Base-by-base conservation (phyloP, 2,329 filamentous ascomycete genomes). In the Leptographium flavum region DNA sequence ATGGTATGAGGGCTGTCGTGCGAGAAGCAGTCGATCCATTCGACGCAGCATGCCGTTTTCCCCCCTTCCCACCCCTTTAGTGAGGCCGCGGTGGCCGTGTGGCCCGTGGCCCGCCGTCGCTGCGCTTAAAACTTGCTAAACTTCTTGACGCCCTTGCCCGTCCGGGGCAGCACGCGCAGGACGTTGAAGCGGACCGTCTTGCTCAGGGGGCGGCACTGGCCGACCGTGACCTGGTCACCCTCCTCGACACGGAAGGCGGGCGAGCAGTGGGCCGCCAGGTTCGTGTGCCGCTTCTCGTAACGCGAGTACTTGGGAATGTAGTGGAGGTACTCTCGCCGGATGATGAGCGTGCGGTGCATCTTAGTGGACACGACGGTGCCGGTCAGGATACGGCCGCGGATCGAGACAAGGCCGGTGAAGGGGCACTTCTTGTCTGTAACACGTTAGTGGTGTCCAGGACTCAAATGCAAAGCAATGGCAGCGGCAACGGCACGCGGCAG, bases 151-250 rank as follows among this genome's bases (percentile, higher is more conserved):
- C 79, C 73, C 83, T 95, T 95, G 73, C 88, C 87, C 62, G 87
- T 94, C 74, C 88, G 82, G 72, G 90, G 90, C 63, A 96, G 84
- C 62, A 98, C 92, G 65, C 92, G 88, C 67, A 98, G 86, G 67
- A 95, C 88, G 77, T 98, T 98, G 86, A 98, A 98, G 67, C 92
- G 92, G 66, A 94, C 84, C 87, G 92, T 98, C 86, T 98, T 98
- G 85, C 82, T 88, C 63, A 98, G 79, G 64, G 92, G 92, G 71
- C 92, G 79, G 86, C 92, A 98, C 79, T 98, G 92, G 74, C 92
- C 92, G 70, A 98, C 90, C 61, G 90, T 94, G 63, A 98, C 93
- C 75, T 90, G 83, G 74, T 98, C 92, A 81, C 92, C 93, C 69
- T 96, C 90, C 77, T 94, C 85, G 62, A 96, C 88, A 94, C 92